Percentiles rank a stretch among this genome's conserved stretches.
These are phyloP conservation scores for Epichloe coenophiala DNA, from an alignment of 2,329 filamentous ascomycete genomes.

Conservation along the genomic window DNA sequence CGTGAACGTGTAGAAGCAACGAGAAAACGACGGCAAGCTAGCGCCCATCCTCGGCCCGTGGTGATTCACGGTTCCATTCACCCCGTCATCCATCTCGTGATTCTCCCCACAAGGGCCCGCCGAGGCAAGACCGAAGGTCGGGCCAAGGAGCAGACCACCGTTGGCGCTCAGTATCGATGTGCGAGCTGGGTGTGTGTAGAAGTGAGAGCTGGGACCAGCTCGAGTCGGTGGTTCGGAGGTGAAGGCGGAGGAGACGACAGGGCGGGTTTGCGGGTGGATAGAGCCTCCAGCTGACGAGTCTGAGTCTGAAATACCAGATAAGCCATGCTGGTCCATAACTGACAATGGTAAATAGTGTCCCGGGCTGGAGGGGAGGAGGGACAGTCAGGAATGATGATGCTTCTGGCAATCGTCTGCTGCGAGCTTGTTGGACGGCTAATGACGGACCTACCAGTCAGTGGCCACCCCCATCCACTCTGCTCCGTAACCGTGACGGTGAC, in stretches of 20 bases:
- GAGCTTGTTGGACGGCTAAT: not conserved
- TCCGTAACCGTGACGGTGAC: constrained; percentile 44
- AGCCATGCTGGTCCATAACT: constrained; percentile 13
- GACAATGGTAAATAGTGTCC: constrained; percentile 3
- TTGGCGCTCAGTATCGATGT: constrained; percentile 35
- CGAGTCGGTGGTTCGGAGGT: constrained; percentile 21
- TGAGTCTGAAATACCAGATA: constrained; percentile 13
- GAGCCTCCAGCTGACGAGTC: constrained; percentile 11
- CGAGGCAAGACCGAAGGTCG: constrained; percentile 3
- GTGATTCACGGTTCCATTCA: constrained; percentile 14
- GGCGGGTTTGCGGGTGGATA: constrained; percentile 4
- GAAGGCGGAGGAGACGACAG: constrained; percentile 9
- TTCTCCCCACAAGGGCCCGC: constrained; percentile 2
- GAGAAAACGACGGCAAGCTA: constrained; percentile 32
- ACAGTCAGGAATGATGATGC: not conserved
- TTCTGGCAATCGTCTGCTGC: not conserved
- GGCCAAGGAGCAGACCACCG: constrained; percentile 19
- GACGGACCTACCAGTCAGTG: not conserved
- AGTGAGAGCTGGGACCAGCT: constrained; percentile 30
- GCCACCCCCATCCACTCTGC: not conserved
- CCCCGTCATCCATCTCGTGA: constrained; percentile 21
- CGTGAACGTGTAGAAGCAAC: constrained; percentile 39
- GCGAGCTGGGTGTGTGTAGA: constrained; percentile 18
- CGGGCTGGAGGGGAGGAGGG: not conserved
- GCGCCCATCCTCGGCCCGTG: constrained; percentile 12